A percentile compares a stretch with the other conserved stretches of the same genome.
Conservation (phyloP, 139 green algal genomes). For the Haematococcus sp. region DNA sequence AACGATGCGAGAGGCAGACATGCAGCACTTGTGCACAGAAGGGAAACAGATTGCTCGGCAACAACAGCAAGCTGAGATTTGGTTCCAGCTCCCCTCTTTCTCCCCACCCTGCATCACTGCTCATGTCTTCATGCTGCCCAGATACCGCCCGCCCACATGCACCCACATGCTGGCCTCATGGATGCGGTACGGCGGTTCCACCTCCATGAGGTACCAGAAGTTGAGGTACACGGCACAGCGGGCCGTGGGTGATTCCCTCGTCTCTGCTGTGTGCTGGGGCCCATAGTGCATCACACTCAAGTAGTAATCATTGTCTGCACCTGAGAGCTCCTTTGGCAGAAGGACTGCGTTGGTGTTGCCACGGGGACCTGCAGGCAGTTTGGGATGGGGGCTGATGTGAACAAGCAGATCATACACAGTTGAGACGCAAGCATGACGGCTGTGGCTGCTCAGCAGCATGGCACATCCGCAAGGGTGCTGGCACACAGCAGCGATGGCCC, state of each 20-base stretch:
- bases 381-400: no score
- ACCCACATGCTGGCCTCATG: neutral
- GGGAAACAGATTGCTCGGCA: no score
- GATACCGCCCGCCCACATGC: neutral
- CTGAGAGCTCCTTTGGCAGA: neutral
- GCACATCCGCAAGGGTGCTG: no score
- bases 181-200: slow-evolving; percentile 5
- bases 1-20: neutral
- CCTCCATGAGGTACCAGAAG: slow-evolving; percentile 3
- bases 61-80: no score
- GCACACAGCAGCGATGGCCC: no score
- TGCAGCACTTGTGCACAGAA: no score
- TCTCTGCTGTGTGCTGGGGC: neutral
- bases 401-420: no score
- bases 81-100: no score
- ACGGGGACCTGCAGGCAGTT: neutral
- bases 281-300: neutral
- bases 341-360: neutral
- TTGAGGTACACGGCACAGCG: neutral
- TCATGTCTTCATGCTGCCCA: no score
- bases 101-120: neutral
- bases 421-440: no score
- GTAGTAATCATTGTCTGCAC: neutral
- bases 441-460: no score
- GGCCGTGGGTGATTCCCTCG: neutral